Evolutionary conservation across 179 eudicot species (phyloP).

Genomic region (Spergularia azorica): DNA sequence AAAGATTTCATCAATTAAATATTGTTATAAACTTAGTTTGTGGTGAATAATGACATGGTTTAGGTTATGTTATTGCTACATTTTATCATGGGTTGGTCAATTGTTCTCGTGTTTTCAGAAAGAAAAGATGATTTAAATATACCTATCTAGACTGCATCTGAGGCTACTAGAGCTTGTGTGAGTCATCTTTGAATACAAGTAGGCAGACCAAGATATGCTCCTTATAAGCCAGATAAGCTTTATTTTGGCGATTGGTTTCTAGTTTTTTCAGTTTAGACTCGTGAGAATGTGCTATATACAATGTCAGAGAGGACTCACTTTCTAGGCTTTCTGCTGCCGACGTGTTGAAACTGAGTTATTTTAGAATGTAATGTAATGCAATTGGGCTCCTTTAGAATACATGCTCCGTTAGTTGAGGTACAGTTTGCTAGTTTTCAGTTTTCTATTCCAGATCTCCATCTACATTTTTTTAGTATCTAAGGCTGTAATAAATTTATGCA

Average conservation of each 20-base stretch:
- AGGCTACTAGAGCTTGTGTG: background rate
- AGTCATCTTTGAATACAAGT: too few species aligned
- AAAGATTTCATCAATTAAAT: constrained; percentile 5
- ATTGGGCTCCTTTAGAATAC: too few species aligned
- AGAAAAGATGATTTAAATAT: background rate
- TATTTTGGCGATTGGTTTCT: background rate
- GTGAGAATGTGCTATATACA: background rate
- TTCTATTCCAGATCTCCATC: constrained; percentile 1
- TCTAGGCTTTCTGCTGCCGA: too few species aligned
- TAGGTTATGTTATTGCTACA: constrained; percentile 2
- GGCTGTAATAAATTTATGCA: background rate
- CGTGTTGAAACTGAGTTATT: too few species aligned
- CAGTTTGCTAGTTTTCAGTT: background rate
- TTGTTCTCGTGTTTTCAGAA: constrained; percentile 18
- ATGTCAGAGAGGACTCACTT: too few species aligned
- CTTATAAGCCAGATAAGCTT: too few species aligned
- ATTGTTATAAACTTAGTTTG: constrained; percentile 7
- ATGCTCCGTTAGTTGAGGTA: background rate
- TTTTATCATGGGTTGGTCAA: constrained; percentile 18
- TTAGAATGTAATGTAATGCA: too few species aligned
- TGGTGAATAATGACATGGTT: constrained; percentile 24
- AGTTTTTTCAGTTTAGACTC: background rate
- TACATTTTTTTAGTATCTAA: constrained; percentile 15
- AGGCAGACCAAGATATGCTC: too few species aligned
- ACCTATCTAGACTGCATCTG: background rate